A percentile compares a stretch with the other conserved stretches of the same genome.
Evolutionary conservation across 192 early-diverging fungal genomes (phyloP).

Genomic region (Obelidium mucronatum): DNA sequence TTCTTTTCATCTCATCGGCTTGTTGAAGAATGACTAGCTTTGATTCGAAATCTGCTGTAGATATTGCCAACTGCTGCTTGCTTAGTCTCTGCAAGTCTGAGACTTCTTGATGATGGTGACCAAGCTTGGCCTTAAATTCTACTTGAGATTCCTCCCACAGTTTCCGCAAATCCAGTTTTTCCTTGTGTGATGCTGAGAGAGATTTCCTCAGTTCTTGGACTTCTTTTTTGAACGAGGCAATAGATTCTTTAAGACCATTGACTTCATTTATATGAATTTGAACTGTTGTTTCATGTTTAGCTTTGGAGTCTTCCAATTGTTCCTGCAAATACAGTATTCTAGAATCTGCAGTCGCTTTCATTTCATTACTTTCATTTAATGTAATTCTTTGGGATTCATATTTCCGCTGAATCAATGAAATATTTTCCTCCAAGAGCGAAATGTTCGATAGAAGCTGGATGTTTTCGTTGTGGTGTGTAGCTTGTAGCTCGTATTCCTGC

Average conservation of each 20-base stretch:
- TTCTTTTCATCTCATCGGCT: not conserved
- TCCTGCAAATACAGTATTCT: not conserved
- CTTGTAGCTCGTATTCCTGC: not conserved
- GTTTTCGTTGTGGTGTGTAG: slow-evolving; percentile 9
- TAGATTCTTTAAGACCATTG: not conserved
- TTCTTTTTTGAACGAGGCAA: not conserved
- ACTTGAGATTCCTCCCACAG: slow-evolving; percentile 2
- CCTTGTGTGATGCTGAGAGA: not conserved
- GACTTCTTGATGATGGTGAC: slow-evolving; percentile 15
- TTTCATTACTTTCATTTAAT: not conserved
- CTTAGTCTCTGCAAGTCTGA: not conserved
- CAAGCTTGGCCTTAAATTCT: not conserved
- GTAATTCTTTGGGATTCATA: not conserved
- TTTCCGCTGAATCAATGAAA: slow-evolving; percentile 5
- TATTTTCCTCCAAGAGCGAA: slow-evolving; percentile 4
- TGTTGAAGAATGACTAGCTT: not conserved
- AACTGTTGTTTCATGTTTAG: not conserved
- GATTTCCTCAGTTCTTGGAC: not conserved
- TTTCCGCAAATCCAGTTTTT: slow-evolving; percentile 1
- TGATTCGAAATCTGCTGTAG: not conserved
- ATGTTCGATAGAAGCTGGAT: slow-evolving; percentile 8
- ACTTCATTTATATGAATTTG: not conserved
- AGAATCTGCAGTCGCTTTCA: not conserved
- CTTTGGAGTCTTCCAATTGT: too few relatives aligned
- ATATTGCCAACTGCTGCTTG: not conserved